phyloP scores from a whole-genome alignment of 495 filamentous ascomycete species.

The Parachaetomium inaequale region DNA sequence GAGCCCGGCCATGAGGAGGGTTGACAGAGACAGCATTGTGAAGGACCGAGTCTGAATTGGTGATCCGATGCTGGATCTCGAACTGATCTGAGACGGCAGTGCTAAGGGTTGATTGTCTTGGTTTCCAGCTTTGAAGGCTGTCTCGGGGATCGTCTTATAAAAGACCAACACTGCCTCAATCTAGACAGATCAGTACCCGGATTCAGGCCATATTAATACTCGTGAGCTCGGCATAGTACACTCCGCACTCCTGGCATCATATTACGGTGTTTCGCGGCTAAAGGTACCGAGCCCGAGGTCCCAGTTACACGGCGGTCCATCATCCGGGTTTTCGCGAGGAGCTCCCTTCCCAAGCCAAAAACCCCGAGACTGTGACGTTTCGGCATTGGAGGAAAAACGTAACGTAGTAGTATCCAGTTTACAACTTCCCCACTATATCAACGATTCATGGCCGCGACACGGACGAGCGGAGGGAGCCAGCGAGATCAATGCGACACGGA shows the following conservation, averaged over 20 bases:
- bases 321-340: background rate
- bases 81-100: background rate
- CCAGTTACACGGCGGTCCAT: slow-evolving; percentile 1
- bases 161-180: background rate
- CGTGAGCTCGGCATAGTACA: background rate
- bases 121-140: background rate
- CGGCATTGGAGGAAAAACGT: slow-evolving; percentile 13
- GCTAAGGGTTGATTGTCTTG: background rate
- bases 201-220: background rate
- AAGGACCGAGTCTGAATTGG: background rate
- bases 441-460: slow-evolving; percentile 5
- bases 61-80: background rate
- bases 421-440: background rate
- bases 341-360: background rate
- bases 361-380: background rate
- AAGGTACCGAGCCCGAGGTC: background rate
- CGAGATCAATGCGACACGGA: background rate
- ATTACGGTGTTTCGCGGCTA: slow-evolving; percentile 2
- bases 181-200: background rate
- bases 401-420: background rate
- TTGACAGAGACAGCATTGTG: slow-evolving; percentile 8
- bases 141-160: background rate
- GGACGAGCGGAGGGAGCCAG: background rate
- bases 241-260: background rate
- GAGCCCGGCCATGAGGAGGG: slow-evolving; percentile 2